Evolutionary conservation across 352 stramenopile genomes (phyloP), one percentile per base, ranked within the genome.

Genomic region (Phytopythium oedochilum): DNA sequence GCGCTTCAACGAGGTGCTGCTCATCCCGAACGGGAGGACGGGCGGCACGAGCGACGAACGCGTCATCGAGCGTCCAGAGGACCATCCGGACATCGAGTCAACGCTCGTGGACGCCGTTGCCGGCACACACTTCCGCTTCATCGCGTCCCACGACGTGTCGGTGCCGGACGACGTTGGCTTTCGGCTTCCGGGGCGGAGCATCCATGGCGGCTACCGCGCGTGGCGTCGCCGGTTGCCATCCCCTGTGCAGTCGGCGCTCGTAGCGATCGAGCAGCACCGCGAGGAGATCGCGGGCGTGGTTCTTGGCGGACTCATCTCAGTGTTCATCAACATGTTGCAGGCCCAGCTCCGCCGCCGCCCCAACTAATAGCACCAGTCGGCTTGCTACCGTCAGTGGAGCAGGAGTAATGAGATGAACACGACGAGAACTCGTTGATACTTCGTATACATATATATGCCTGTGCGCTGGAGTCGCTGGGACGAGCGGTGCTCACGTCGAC

Each of bases 1-100:
- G 52, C 88, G 96, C 36, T 97, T 99, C 67, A 60, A 98, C 56
- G 73, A 94, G 55, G 81, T 96, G 59, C 62, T 90, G 42, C 73
- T 96, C 25, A 77, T 96, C 57, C 88, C 78, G 12, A 45, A 44
- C 35, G 63, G 63, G 40, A 66, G 60, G 14, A n/a, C 23, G 12
- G 38, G 75, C 4, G 47, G 47, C 31, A 43, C 42, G 31, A 40
- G 47, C 31, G 28, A 85, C 47, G 74, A 89, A 55, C 74, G 73
- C 36, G 59, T 57, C 32, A 58, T 93, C 35, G 67, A 70, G 43
- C 73, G 75, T 20, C 73, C 78, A 26, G 71, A 83, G 26, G 74
- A 88, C 32, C 71, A 78, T 23, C 70, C 69, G 17, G 83, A 89
- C 58, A 87, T 93, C 39, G 80, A 93, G 46, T 34, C 53, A 5